Percentiles rank a stretch among this genome's conserved stretches.
These are phyloP conservation scores for Botryotinia calthae DNA, from an alignment of 2,329 filamentous ascomycete genomes.

Conservation along the genomic window DNA sequence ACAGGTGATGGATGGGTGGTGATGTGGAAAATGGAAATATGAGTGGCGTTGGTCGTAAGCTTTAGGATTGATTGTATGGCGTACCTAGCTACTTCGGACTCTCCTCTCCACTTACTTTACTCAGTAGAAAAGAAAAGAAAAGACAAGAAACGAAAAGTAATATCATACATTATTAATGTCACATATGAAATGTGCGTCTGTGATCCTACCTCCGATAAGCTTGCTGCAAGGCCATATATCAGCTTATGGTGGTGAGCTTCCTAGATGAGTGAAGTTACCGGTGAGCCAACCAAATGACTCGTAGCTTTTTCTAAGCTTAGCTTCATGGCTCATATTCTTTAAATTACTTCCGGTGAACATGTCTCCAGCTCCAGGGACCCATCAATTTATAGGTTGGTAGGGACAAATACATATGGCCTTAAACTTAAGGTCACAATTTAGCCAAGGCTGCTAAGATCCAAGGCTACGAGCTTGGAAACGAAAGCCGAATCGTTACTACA, in stretches of 20 bases:
- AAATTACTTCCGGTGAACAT: not conserved
- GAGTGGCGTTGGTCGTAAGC: slow-evolving; percentile 14
- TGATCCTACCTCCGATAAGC: not conserved
- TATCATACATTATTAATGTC: not conserved
- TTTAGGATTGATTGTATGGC: slow-evolving; percentile 13
- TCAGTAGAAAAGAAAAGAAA: not conserved
- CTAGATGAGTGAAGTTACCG: not conserved
- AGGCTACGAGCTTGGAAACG: slow-evolving; percentile 4
- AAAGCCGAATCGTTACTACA: not conserved
- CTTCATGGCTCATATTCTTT: not conserved
- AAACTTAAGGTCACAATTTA: not conserved
- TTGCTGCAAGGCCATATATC: not conserved
- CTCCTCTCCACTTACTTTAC: slow-evolving; percentile 13
- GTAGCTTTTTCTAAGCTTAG: not conserved
- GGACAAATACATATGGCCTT: not conserved
- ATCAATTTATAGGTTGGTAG: too few species aligned
- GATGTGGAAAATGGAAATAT: slow-evolving; percentile 11
- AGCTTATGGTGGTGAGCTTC: not conserved
- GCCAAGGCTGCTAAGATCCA: slow-evolving; percentile 18
- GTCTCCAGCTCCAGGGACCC: not conserved
- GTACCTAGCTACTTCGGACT: slow-evolving; percentile 11
- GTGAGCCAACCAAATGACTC: not conserved
- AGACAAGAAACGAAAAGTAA: not conserved
- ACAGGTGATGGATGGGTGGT: not conserved
- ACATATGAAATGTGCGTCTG: not conserved